Base-by-base conservation (phyloP, 805 yeast genomes). In the Candida quercuum region DNA sequence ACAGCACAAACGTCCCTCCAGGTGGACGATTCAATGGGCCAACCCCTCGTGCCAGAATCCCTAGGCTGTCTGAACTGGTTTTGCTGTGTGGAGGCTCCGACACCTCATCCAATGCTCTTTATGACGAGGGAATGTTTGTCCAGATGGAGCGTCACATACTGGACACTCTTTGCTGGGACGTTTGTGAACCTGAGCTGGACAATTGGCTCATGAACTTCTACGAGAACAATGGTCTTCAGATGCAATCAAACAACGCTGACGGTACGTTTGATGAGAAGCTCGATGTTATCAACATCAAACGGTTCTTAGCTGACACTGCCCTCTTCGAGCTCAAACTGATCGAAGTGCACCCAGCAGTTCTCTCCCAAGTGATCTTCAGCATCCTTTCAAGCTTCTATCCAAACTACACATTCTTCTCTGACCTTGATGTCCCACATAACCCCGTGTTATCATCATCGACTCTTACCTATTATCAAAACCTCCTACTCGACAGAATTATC, bases 121-220 rank as follows among this genome's bases (percentile, higher is more conserved):
- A 77, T 81, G 40, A 66, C 81, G 54, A 69, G 72, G 45, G 84
- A 84, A 5, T 71, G 88, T 51, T 80, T 75, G 46, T 86, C 86
- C 95, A 85, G 57, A 85, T 85, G 94, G 95, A 86, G 59, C 64
- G 76, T 48, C 94, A 85, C 53, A 75, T 86, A 18, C 65, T 86
- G 40, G 63, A 72, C 23, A 81, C 94, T 0, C 66, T 86, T 41
- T 76, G 78, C 37, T 85, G 95, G 95, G 64, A 67, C 68, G 64
- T 86, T 37, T 73, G 72, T 33, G 86, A 78, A 46, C 86, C 94
- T 3, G 71, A 72, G 45, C 52, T 71, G 31, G 67, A 64, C 36
- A 71, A 73, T 43, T 79, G 71, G 61, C 56, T 64, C 21, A 50
- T 69, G 38, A 61, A 62, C 37, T 63, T 61, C 31, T 64, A 64